Conservation (phyloP, 345 rosid species). For the Eucalyptus cloeziana region DNA sequence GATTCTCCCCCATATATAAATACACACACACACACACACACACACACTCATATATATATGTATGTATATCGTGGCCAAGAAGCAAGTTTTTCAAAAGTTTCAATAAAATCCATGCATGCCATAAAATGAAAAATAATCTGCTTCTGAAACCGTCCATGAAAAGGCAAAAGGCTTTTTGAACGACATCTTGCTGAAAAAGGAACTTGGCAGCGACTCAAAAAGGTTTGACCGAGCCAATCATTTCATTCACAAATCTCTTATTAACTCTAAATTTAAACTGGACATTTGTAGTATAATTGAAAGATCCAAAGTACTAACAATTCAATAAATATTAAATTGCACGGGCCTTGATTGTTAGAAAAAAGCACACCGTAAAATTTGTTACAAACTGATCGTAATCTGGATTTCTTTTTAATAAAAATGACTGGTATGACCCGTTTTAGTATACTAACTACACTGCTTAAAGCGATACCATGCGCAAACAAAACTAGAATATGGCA, state of each 20-base stretch:
- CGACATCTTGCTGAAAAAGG: background rate
- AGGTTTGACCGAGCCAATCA: background rate
- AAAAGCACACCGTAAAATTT: background rate
- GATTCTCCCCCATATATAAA: background rate
- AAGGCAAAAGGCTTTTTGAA: background rate
- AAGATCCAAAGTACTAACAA: background rate
- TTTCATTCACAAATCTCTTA: background rate
- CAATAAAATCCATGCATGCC: background rate
- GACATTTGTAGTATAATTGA: background rate
- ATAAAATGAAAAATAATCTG: background rate
- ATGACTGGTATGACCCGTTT: background rate
- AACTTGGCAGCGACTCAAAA: background rate
- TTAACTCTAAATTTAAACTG: background rate
- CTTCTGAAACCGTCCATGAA: background rate
- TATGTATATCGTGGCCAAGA: background rate
- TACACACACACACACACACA: background rate
- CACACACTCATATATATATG: fast-evolving
- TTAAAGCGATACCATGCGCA: background rate
- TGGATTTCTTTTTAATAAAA: background rate
- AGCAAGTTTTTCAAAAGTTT: background rate
- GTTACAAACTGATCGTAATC: background rate
- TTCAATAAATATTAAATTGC: background rate
- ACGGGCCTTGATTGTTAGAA: background rate
- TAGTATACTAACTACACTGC: background rate
- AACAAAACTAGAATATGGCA: background rate